A percentile compares a stretch with the other conserved stretches of the same genome.
These are phyloP conservation scores for Neonectria neomacrospora DNA, from an alignment of 2,329 filamentous ascomycete genomes.

Conservation along the genomic window DNA sequence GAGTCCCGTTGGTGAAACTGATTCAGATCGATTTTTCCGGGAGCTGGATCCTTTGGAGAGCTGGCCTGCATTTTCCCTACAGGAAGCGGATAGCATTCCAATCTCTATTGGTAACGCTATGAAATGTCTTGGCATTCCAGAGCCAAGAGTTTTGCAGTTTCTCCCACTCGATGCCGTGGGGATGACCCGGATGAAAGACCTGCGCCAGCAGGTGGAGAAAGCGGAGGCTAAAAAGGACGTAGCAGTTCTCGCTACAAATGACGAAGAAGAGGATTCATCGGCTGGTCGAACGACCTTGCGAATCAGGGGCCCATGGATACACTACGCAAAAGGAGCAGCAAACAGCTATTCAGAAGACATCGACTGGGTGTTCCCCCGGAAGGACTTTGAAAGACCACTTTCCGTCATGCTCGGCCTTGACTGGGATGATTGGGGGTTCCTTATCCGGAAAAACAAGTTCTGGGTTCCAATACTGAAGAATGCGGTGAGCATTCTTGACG, in stretches of 20 bases:
- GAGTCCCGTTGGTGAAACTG: constrained; percentile 1
- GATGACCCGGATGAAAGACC: background rate
- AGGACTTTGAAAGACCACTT: constrained; percentile 14
- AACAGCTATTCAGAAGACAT: background rate
- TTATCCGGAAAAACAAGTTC: constrained; percentile 13
- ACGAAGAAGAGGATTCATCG: background rate
- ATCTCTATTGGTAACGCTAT: constrained; percentile 19
- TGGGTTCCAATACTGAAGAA: constrained; percentile 14
- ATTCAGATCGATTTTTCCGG: background rate
- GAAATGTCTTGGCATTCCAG: constrained; percentile 19
- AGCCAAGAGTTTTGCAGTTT: constrained; percentile 20
- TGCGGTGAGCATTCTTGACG: background rate
- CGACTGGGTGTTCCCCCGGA: constrained; percentile 7
- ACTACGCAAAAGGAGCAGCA: background rate
- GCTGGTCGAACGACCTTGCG: background rate
- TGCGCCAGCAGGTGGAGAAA: background rate
- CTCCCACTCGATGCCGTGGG: constrained; percentile 8
- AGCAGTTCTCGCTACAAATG: background rate
- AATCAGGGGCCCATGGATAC: background rate
- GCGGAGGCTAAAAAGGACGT: background rate
- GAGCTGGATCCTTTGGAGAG: background rate
- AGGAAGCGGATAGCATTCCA: constrained; percentile 20
- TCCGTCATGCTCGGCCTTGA: constrained; percentile 7
- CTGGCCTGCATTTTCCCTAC: constrained; percentile 20
- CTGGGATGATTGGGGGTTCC: constrained; percentile 23